phyloP scores from a whole-genome alignment of 2,329 filamentous ascomycete species.

The Trichophyton schoenleinii region DNA sequence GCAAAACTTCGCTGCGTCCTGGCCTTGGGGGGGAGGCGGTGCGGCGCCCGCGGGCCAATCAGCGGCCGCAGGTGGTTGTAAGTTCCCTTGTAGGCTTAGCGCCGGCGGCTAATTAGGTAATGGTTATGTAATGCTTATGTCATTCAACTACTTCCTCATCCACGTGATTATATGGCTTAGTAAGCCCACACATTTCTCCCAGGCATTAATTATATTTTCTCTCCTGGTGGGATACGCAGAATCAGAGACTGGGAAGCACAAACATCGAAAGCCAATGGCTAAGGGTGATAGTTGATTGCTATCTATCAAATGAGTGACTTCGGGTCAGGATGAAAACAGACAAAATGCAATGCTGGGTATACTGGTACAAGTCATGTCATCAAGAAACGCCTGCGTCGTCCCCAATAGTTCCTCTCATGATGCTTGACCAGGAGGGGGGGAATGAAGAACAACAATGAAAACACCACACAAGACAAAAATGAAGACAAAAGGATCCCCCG shows the following conservation, averaged over 20 bases:
- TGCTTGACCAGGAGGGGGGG: constrained; percentile 10
- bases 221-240: not conserved
- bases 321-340: not conserved
- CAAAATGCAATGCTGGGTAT: constrained; percentile 1
- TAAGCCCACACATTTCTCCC: not conserved
- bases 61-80: not conserved
- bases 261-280: no score
- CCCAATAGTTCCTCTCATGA: constrained; percentile 18
- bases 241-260: not conserved
- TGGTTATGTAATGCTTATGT: not conserved
- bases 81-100: not conserved
- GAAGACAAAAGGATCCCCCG: not conserved
- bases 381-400: constrained; percentile 16
- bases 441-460: not conserved
- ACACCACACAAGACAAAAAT: not conserved
- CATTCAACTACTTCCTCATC: no score
- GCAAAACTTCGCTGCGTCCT: not conserved
- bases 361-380: constrained; percentile 21
- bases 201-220: not conserved
- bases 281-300: not conserved
- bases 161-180: no score
- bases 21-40: not conserved
- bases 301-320: not conserved
- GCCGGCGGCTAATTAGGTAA: not conserved
- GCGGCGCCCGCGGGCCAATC: not conserved